Evolutionary conservation across 768 basidiomycete species (phyloP).

Genomic region (Mycena floridula): DNA sequence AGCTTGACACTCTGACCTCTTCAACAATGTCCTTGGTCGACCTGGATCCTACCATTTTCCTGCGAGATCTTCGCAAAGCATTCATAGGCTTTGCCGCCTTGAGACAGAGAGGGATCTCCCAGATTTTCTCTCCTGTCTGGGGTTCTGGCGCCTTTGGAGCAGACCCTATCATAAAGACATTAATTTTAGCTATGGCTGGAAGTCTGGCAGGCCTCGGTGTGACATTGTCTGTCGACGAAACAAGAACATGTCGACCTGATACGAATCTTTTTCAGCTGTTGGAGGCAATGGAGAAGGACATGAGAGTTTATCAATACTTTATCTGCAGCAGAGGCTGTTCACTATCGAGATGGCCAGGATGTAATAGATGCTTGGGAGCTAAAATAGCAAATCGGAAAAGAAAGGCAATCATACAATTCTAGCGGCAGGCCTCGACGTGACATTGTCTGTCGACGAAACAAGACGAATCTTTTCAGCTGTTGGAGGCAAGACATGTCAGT

Average conservation of each 20-base stretch:
- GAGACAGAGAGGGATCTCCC: constrained; percentile 12
- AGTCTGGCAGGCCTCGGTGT: constrained; percentile 20
- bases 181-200: constrained; percentile 21
- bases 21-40: constrained; percentile 12
- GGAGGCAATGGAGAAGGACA: too few species aligned
- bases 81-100: constrained; percentile 20
- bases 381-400: too few species aligned
- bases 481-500: too few species aligned
- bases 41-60: constrained; percentile 16
- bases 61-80: constrained; percentile 23
- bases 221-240: constrained; percentile 18
- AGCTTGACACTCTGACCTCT: constrained; percentile 15
- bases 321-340: too few species aligned
- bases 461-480: too few species aligned
- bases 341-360: too few species aligned
- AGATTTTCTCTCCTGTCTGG: constrained; percentile 23
- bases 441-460: constrained; percentile 18
- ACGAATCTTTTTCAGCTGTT: too few species aligned
- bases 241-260: neutral
- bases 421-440: constrained; percentile 17
- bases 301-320: too few species aligned
- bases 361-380: too few species aligned
- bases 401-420: too few species aligned
- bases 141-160: constrained; percentile 29
- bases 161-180: constrained; percentile 24